Conservation (phyloP, 441 rosid genomes). For the Kokia cookei region DNA sequence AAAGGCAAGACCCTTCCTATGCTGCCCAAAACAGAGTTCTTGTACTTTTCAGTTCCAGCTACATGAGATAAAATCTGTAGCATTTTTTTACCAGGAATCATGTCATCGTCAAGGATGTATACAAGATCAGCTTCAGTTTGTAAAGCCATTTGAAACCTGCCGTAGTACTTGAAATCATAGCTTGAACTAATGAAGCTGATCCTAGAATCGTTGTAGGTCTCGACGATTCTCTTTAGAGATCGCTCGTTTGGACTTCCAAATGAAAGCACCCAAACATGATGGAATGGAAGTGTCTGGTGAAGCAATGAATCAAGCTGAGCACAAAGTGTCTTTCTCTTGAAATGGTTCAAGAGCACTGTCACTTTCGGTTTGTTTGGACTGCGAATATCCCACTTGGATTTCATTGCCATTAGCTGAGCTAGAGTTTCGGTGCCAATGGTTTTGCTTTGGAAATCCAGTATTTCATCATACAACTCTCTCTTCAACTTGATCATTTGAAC, state of each 20-base stretch:
- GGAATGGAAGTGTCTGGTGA: conserved; percentile 82
- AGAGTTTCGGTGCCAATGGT: conserved; percentile 62
- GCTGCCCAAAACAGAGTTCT: conserved; percentile 86
- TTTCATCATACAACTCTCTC: conserved; percentile 64
- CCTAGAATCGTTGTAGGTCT: conserved; percentile 75
- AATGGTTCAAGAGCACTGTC: conserved; percentile 85
- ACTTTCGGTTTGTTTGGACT: conserved; percentile 63
- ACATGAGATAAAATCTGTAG: conserved; percentile 83
- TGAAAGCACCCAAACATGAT: conserved; percentile 87
- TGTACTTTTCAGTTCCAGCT: conserved; percentile 90
- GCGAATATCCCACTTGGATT: conserved; percentile 68
- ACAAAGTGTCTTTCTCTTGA: conserved; percentile 92
- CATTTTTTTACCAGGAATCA: conserved; percentile 96
- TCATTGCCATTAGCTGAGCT: conserved; percentile 64
- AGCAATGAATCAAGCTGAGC: conserved; percentile 83
- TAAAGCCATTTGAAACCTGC: conserved; percentile 93
- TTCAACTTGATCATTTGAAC: conserved; percentile 74
- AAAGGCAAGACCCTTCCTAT: conserved; percentile 92
- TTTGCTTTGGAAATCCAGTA: conserved; percentile 53
- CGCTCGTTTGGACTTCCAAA: conserved; percentile 84
- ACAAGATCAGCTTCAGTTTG: conserved; percentile 90
- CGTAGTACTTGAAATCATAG: conserved; percentile 94
- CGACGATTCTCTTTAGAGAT: conserved; percentile 62
- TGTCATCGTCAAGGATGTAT: conserved; percentile 82
- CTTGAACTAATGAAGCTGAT: conserved; percentile 88